Conservation (phyloP, 768 basidiomycete species). For the Leccinum ochraceum region DNA sequence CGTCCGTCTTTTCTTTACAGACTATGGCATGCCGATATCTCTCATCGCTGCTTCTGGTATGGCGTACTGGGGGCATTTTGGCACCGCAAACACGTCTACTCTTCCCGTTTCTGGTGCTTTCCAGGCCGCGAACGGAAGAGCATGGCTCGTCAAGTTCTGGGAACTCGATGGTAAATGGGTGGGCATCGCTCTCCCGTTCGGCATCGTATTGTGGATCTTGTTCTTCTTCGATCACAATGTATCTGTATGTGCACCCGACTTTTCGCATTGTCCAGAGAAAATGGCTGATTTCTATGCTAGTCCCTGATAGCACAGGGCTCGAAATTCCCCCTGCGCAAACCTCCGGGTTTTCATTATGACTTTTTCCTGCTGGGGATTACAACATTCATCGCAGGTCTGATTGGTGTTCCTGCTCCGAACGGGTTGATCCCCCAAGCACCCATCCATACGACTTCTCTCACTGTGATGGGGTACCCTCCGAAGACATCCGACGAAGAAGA, state of each 20-base stretch:
- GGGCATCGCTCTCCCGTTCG: slow-evolving; percentile 86
- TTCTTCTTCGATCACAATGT: slow-evolving; percentile 98
- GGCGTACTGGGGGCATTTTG: slow-evolving; percentile 87
- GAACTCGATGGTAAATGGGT: slow-evolving; percentile 86
- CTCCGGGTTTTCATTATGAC: slow-evolving; percentile 84
- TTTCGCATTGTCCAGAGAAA: neutral
- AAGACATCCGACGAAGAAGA: slow-evolving; percentile 43
- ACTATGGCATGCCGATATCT: slow-evolving; percentile 92
- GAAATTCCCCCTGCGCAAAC: slow-evolving; percentile 87
- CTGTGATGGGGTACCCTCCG: slow-evolving; percentile 56
- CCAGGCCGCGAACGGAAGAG: slow-evolving; percentile 65
- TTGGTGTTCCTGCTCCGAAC: slow-evolving; percentile 87
- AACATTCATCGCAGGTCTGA: slow-evolving; percentile 85
- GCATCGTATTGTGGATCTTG: slow-evolving; percentile 82
- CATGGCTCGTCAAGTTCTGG: slow-evolving; percentile 91
- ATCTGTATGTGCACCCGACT: slow-evolving; percentile 49
- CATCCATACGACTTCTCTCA: slow-evolving; percentile 84
- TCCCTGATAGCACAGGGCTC: slow-evolving; percentile 91
- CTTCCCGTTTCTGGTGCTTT: slow-evolving; percentile 72
- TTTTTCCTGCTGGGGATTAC: slow-evolving; percentile 91
- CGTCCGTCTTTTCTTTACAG: slow-evolving; percentile 72
- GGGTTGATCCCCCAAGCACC: slow-evolving; percentile 87
- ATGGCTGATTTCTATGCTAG: slow-evolving; percentile 38
- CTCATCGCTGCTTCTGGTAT: slow-evolving; percentile 72
- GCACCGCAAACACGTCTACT: slow-evolving; percentile 56